Conservation (phyloP, 2,329 filamentous ascomycete genomes). For the Curvularia spicifera region DNA sequence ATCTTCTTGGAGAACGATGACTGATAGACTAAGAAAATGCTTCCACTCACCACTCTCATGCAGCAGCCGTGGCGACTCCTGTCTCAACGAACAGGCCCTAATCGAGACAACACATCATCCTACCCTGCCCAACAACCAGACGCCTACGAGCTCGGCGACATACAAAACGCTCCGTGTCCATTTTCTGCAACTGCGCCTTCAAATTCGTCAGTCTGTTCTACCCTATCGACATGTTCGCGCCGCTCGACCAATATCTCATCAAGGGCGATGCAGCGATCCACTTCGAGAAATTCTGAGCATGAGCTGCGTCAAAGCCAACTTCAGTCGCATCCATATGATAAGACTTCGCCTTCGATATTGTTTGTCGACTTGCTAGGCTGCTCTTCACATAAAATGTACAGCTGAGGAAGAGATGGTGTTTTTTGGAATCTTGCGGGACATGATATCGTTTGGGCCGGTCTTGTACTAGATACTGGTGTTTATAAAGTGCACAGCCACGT, state of each 20-base stretch:
- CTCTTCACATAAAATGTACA: constrained; percentile 37
- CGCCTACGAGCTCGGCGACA: neutral
- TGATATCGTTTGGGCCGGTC: neutral
- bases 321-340: constrained; percentile 40
- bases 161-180: neutral
- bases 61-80: neutral
- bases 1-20: too few relatives aligned
- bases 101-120: neutral
- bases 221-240: neutral
- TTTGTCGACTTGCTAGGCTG: constrained; percentile 42
- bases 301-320: constrained; percentile 45
- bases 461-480: neutral
- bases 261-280: neutral
- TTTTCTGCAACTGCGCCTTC: neutral
- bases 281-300: constrained; percentile 31
- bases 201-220: neutral
- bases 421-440: neutral
- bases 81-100: neutral
- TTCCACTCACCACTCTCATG: neutral
- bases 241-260: too few relatives aligned
- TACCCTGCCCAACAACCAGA: neutral
- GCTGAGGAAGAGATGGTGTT: constrained; percentile 10
- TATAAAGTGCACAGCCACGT: neutral
- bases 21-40: neutral
- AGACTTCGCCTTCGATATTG: constrained; percentile 40